Evolutionary conservation across 345 rosid species (phyloP).

Genomic region (Angophora floribunda): DNA sequence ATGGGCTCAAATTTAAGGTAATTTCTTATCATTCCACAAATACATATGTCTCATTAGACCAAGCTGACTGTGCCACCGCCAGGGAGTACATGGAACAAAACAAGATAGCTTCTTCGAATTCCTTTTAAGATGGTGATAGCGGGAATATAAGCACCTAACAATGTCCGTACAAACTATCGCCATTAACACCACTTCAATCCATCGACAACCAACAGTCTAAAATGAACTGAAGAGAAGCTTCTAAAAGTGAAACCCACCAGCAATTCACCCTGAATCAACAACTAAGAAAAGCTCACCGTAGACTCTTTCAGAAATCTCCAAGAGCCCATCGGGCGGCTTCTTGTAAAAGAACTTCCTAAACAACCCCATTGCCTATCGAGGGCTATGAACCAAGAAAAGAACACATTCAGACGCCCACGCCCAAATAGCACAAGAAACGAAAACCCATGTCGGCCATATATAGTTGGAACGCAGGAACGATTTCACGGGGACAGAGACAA

Average conservation of each 20-base stretch:
- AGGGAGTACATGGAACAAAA: background rate
- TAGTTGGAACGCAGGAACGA: background rate
- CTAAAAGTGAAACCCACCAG: background rate
- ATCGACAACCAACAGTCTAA: background rate
- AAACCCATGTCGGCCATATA: background rate
- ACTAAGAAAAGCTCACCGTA: conserved; percentile 40
- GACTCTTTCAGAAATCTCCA: conserved; percentile 84
- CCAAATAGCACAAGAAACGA: background rate
- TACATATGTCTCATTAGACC: background rate
- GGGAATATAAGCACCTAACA: background rate
- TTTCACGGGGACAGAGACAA: conserved; percentile 8
- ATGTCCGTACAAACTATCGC: background rate
- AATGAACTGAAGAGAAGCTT: background rate
- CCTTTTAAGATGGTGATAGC: background rate
- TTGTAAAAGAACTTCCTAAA: conserved; percentile 71
- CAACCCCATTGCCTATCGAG: conserved; percentile 46
- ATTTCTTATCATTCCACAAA: background rate
- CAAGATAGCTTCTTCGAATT: background rate
- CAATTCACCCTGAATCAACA: background rate
- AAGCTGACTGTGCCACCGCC: background rate
- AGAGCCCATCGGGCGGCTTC: conserved; percentile 92
- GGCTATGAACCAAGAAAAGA: background rate
- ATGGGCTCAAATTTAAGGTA: background rate
- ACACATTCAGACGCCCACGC: background rate
- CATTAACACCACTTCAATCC: background rate